Percentiles rank a stretch among this genome's conserved stretches.
phyloP scores from a whole-genome alignment of 192 early-diverging fungal genomes.

The Dissophora globulifera region DNA sequence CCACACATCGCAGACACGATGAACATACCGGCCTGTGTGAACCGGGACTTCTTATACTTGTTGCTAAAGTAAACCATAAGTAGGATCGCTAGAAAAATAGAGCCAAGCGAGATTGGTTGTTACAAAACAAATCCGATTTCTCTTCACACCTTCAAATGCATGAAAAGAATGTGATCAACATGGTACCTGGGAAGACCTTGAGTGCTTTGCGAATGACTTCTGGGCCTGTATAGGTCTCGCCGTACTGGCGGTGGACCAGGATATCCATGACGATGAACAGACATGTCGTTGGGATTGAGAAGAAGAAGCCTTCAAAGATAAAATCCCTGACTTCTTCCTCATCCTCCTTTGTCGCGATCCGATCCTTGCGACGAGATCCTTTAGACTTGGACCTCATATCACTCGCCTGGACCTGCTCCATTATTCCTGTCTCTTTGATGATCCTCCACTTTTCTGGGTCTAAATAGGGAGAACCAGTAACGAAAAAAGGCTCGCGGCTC shows the following conservation, averaged over 20 bases:
- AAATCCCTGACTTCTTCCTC: constrained; percentile 20
- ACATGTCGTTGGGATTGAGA: constrained; percentile 48
- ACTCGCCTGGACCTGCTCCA: constrained; percentile 10
- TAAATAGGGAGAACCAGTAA: constrained; percentile 6
- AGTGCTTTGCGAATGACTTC: constrained; percentile 29
- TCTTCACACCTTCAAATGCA: no score
- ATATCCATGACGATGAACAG: constrained; percentile 53
- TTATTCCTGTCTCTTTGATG: constrained; percentile 41
- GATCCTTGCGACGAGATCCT: constrained; percentile 6
- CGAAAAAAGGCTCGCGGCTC: neutral
- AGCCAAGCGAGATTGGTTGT: neutral
- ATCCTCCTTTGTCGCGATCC: neutral
- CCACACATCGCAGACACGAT: constrained; percentile 61
- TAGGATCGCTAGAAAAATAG: constrained; percentile 53
- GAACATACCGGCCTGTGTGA: constrained; percentile 63
- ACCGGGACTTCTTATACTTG: constrained; percentile 57
- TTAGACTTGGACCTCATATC: neutral
- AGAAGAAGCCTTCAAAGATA: constrained; percentile 52
- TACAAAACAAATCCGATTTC: neutral
- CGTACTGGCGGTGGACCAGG: constrained; percentile 46
- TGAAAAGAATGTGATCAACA: no score
- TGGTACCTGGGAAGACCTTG: constrained; percentile 50
- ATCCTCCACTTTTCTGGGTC: constrained; percentile 49
- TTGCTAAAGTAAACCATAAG: constrained; percentile 71
- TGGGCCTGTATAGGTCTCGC: constrained; percentile 29